Evolutionary conservation across 2,329 filamentous ascomycete genomes (phyloP), one percentile per base, ranked within the genome.

Genomic region (Neospermospora avenae): DNA sequence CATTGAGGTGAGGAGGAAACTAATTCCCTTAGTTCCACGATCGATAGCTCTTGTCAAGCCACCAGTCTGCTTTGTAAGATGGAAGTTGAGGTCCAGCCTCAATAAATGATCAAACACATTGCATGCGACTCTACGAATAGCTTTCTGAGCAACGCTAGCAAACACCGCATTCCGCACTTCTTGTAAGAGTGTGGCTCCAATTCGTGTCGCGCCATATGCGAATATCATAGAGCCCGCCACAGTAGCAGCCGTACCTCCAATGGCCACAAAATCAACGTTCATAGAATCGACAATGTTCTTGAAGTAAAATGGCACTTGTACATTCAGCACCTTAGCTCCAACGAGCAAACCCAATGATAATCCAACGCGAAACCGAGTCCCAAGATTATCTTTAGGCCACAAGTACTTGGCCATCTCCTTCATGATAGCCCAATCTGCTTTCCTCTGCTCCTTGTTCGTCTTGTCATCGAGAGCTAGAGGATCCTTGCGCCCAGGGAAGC

Each of bases 251-350:
- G 92, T 96, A 7, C 92, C 93, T n/a, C 92, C 93, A 5, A 90
- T 78, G 16, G 88, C 82, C n/a, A 85, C 83, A 72, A 96, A 87
- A 74, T 99, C 95, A 67, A 99, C 84, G 74, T 99, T 99, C 91
- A 99, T 96, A 20, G 91, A 87, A 75, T 99, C 96, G 44, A 99
- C 91, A 65, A 99, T 98, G 75, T 80, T 93, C 80, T 98, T 98
- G 80, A 99, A 99, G 80, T 97, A 99, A 74, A 99, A 99, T 0
- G 95, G 95, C 49, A 99, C 91, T 78, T 99, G 92, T 16, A 99
- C 95, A 74, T 98, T 99, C 71, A 99, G 80, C 52, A 96, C 85
- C 81, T 99, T 99, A 72, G 92, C 91, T 61, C 93, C 91, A 22
- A 99, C 77, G 39, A 99, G 81, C 64, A 99, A 77, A 7, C 82